A percentile compares a stretch with the other conserved stretches of the same genome.
Conservation (phyloP, 306 rosid species). For the Prunus armeniaca region DNA sequence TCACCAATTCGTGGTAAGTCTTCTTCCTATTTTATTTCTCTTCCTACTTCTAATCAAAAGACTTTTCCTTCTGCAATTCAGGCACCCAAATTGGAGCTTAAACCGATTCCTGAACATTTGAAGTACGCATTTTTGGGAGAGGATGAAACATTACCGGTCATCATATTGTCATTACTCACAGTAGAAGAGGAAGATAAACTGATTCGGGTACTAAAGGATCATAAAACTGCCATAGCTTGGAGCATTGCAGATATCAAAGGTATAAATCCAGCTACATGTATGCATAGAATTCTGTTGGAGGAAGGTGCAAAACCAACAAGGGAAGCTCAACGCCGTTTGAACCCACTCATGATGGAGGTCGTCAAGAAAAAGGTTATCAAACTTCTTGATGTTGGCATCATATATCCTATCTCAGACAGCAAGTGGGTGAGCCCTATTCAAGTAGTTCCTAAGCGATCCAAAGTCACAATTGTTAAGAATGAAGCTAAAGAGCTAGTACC, state of each 20-base stretch:
- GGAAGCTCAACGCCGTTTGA: background rate
- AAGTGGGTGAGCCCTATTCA: background rate
- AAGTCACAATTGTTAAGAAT: background rate
- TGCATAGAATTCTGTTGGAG: background rate
- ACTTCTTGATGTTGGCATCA: background rate
- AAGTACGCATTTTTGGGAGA: background rate
- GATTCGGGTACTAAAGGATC: background rate
- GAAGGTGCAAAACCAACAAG: background rate
- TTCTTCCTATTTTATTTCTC: too few species aligned
- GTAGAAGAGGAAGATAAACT: background rate
- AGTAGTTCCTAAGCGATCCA: background rate
- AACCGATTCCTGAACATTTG: background rate
- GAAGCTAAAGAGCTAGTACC: background rate
- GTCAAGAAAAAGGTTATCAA: background rate
- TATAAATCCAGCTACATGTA: background rate
- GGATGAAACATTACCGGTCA: background rate
- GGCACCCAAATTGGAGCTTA: background rate
- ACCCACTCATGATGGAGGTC: background rate
- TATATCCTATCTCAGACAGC: background rate
- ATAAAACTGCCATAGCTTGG: background rate
- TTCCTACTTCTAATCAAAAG: too few species aligned
- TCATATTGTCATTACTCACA: background rate
- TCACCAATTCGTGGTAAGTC: too few species aligned
- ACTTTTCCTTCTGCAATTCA: background rate
- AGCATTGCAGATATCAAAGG: background rate